phyloP scores from a whole-genome alignment of 2,329 filamentous ascomycete genomes.

The Ceratocystis papillata region DNA sequence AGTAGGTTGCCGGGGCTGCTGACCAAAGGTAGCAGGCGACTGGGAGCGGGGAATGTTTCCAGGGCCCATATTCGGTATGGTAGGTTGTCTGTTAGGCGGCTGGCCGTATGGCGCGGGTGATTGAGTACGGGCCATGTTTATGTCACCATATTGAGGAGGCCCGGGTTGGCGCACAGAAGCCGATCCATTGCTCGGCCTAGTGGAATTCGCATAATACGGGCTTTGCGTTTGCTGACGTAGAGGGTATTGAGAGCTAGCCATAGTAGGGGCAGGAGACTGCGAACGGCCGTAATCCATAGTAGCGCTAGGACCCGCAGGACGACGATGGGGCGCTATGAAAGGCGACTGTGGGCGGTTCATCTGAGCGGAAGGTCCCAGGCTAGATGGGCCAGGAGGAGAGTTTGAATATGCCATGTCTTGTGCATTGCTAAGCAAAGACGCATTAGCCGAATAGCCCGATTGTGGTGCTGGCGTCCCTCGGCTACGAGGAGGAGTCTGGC shows the following conservation, averaged over 20 bases:
- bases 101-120: slow-evolving; percentile 21
- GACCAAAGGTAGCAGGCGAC: slow-evolving; percentile 16
- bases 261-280: slow-evolving; percentile 32
- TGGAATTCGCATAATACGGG: neutral
- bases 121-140: slow-evolving; percentile 21
- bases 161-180: slow-evolving; percentile 16
- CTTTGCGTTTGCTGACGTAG: slow-evolving; percentile 21
- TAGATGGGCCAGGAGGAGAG: slow-evolving; percentile 9
- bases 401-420: slow-evolving; percentile 32
- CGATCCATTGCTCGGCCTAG: slow-evolving; percentile 1
- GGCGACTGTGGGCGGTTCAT: slow-evolving; percentile 15
- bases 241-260: slow-evolving; percentile 28
- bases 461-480: slow-evolving; percentile 38
- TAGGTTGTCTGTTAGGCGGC: slow-evolving; percentile 10
- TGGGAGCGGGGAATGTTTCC: slow-evolving; percentile 1
- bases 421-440: slow-evolving; percentile 50
- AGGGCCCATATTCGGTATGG: slow-evolving; percentile 4
- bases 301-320: slow-evolving; percentile 11
- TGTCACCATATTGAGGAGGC: slow-evolving; percentile 13
- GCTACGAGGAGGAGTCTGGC: slow-evolving; percentile 37
- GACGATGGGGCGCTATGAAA: slow-evolving; percentile 17
- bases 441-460: slow-evolving; percentile 52
- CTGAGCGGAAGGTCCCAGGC: slow-evolving; percentile 7
- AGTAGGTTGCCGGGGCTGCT: slow-evolving; percentile 24
- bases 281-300: slow-evolving; percentile 44